Conservation (phyloP, 768 basidiomycete species). For the Xanthoconium stramineum region DNA sequence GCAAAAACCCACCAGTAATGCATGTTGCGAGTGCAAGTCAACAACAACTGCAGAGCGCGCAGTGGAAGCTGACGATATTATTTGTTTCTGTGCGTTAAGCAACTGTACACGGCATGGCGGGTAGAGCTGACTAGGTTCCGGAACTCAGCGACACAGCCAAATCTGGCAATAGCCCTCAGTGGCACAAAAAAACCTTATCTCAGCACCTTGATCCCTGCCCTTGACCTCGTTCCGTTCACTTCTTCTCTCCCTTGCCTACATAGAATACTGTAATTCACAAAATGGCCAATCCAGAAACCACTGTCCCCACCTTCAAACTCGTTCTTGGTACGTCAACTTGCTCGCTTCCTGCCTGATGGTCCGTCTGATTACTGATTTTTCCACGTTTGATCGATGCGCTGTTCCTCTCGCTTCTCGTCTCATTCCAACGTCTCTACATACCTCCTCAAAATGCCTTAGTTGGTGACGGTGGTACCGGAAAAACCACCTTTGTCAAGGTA, state of each 20-base stretch:
- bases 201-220: conserved; percentile 33
- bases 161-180: conserved; percentile 23
- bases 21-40: too few species aligned
- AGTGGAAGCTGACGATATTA: too few species aligned
- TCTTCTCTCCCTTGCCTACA: conserved; percentile 15
- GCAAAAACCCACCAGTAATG: too few species aligned
- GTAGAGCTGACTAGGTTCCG: neutral
- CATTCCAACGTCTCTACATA: conserved; percentile 5
- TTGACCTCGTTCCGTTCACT: conserved; percentile 24
- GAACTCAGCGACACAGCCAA: conserved; percentile 19
- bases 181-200: conserved; percentile 37
- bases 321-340: conserved; percentile 75
- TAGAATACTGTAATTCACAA: conserved; percentile 23
- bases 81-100: too few species aligned
- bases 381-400: conserved; percentile 53
- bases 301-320: conserved; percentile 96
- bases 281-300: conserved; percentile 50
- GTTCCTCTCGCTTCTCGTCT: conserved; percentile 8
- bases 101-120: too few species aligned
- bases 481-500: conserved; percentile 98
- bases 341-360: neutral
- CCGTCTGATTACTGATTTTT: conserved; percentile 22
- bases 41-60: too few species aligned
- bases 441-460: conserved; percentile 44
- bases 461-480: conserved; percentile 95